Conservation (phyloP, 108 stramenopile species). For the Pseudonitzschia pungens region DNA sequence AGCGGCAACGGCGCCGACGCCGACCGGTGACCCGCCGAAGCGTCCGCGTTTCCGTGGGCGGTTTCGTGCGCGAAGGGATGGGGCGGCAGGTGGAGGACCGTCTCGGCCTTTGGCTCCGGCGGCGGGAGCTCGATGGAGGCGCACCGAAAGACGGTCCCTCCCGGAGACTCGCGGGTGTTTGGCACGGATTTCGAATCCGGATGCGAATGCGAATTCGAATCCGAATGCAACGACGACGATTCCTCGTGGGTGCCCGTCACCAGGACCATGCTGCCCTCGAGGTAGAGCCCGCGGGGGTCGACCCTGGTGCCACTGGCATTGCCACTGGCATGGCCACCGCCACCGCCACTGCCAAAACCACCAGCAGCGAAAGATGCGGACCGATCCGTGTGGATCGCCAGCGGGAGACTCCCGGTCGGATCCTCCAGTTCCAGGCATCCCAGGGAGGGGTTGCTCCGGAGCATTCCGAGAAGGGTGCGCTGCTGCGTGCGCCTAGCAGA, state of each 20-base stretch:
- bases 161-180: neutral
- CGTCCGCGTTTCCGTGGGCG: too few species aligned
- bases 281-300: slow-evolving; percentile 52
- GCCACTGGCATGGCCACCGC: too few species aligned
- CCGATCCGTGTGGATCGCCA: slow-evolving; percentile 51
- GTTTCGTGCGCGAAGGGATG: neutral
- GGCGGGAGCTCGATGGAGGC: slow-evolving; percentile 70
- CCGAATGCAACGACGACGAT: neutral
- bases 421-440: slow-evolving; percentile 72
- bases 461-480: slow-evolving; percentile 2
- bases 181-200: neutral
- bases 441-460: neutral
- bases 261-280: slow-evolving; percentile 87
- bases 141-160: slow-evolving; percentile 59
- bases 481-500: neutral
- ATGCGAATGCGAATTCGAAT: neutral
- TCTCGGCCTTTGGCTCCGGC: slow-evolving; percentile 18
- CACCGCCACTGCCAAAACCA: too few species aligned
- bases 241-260: slow-evolving; percentile 87
- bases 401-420: slow-evolving; percentile 65
- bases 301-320: slow-evolving; percentile 9
- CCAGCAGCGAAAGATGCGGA: too few species aligned
- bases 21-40: too few species aligned
- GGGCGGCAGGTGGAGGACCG: slow-evolving; percentile 20
- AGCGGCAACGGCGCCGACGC: slow-evolving; percentile 17